Percentiles rank a stretch among this genome's conserved stretches.
Conservation (phyloP, 2,329 filamentous ascomycete genomes). For the Neoarthrinium moseri region DNA sequence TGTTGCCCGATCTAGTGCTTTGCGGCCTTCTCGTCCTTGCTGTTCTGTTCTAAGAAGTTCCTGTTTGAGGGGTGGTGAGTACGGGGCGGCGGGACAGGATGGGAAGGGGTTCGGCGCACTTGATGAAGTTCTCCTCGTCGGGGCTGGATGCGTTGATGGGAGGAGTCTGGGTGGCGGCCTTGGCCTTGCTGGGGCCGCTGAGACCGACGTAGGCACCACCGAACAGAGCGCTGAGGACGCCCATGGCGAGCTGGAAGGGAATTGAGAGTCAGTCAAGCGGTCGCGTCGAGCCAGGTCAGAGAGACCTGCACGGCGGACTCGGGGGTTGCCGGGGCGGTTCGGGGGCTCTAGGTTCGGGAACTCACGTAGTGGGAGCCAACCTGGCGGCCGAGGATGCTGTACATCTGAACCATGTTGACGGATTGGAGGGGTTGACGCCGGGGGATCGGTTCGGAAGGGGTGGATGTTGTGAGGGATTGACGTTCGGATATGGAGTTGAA, state of each 20-base stretch:
- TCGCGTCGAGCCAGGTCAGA: constrained; percentile 15
- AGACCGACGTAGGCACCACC: constrained; percentile 44
- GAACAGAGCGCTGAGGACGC: constrained; percentile 51
- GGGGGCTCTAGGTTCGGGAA: constrained; percentile 19
- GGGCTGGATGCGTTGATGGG: constrained; percentile 62
- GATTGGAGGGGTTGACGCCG: constrained; percentile 23
- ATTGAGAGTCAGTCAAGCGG: constrained; percentile 8
- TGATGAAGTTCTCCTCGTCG: constrained; percentile 65
- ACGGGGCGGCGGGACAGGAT: constrained; percentile 16
- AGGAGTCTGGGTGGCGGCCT: constrained; percentile 40
- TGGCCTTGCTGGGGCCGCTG: constrained; percentile 44
- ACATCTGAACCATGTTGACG: constrained; percentile 48
- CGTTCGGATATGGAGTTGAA: constrained; percentile 13
- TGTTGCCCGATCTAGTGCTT: constrained; percentile 33
- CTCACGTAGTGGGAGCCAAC: constrained; percentile 62
- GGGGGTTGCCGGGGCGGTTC: background rate
- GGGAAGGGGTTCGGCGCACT: constrained; percentile 41
- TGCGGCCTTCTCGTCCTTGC: constrained; percentile 38
- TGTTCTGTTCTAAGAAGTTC: constrained; percentile 46
- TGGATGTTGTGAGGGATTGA: constrained; percentile 15
- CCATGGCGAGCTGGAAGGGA: constrained; percentile 52
- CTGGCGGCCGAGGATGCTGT: constrained; percentile 58
- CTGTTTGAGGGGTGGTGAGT: constrained; percentile 27
- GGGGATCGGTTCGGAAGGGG: constrained; percentile 13
- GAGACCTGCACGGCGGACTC: constrained; percentile 3